A percentile compares a stretch with the other conserved stretches of the same genome.
Evolutionary conservation across 2,329 filamentous ascomycete genomes (phyloP).

Genomic region (Stromatinia cepivora): DNA sequence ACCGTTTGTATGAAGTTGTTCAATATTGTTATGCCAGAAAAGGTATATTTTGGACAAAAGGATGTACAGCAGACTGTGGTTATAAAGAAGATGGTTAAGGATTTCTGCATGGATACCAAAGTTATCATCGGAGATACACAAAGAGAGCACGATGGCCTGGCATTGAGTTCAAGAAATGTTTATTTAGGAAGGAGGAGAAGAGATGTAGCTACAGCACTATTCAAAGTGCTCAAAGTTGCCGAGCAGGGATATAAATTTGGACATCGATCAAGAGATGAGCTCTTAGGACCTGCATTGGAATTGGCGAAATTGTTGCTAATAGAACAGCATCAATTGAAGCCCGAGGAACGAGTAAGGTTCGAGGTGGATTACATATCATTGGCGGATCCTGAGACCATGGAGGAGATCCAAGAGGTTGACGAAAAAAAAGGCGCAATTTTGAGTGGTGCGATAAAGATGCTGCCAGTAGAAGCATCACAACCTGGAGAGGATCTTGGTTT

Average conservation of each 20-base stretch:
- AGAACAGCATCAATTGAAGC: constrained; percentile 61
- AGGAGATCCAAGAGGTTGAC: constrained; percentile 74
- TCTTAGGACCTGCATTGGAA: constrained; percentile 70
- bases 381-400: constrained; percentile 79
- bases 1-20: constrained; percentile 96
- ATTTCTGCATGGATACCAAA: constrained; percentile 77
- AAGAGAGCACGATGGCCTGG: constrained; percentile 78
- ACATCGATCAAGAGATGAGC: constrained; percentile 57
- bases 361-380: constrained; percentile 93
- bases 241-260: constrained; percentile 62
- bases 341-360: constrained; percentile 64
- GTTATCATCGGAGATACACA: constrained; percentile 74
- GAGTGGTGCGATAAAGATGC: constrained; percentile 88
- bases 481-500: constrained; percentile 75
- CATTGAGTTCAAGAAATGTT: constrained; percentile 89
- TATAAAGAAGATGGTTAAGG: constrained; percentile 80
- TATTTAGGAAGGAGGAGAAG: constrained; percentile 80
- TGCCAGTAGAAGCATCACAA: constrained; percentile 70
- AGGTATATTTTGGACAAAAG: constrained; percentile 94
- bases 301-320: constrained; percentile 56
- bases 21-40: constrained; percentile 75
- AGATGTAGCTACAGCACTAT: constrained; percentile 69
- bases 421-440: constrained; percentile 72
- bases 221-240: constrained; percentile 67
- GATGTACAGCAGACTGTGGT: constrained; percentile 95